Conservation (phyloP, 73 alveolate species). For the Tetrahymena elliotti region DNA sequence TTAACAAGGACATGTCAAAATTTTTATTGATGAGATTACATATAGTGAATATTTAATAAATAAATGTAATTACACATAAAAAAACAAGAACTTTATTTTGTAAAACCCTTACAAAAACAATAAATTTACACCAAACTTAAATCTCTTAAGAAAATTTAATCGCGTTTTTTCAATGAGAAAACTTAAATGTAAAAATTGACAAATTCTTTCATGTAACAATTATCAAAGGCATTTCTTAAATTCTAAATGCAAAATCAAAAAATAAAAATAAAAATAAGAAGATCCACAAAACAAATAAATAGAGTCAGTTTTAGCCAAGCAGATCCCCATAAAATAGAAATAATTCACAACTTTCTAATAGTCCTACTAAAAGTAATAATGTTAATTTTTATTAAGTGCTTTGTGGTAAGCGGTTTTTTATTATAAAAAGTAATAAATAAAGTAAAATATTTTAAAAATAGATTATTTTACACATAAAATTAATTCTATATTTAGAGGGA, state of each 20-base stretch:
- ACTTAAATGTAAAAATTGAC: background rate
- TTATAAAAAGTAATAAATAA: too few species aligned
- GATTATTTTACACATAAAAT: too few species aligned
- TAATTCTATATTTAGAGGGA: too few species aligned
- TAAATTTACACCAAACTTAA: background rate
- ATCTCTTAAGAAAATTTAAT: background rate
- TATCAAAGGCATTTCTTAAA: background rate
- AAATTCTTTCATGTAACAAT: background rate
- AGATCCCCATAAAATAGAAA: background rate
- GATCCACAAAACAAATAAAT: background rate
- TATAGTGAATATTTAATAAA: background rate
- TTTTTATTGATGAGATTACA: background rate
- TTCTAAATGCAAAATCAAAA: background rate
- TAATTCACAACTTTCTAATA: too few species aligned
- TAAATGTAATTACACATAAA: background rate
- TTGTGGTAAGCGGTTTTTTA: too few species aligned
- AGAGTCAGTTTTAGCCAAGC: background rate
- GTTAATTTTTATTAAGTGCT: too few species aligned
- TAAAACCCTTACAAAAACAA: background rate
- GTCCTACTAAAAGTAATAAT: background rate
- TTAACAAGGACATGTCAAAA: background rate
- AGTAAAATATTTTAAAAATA: too few species aligned
- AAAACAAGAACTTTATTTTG: background rate
- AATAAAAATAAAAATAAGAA: too few species aligned
- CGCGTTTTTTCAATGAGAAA: background rate